Conservation (phyloP, 1,139 yeast species). For the Suhomyces yuchorum region DNA sequence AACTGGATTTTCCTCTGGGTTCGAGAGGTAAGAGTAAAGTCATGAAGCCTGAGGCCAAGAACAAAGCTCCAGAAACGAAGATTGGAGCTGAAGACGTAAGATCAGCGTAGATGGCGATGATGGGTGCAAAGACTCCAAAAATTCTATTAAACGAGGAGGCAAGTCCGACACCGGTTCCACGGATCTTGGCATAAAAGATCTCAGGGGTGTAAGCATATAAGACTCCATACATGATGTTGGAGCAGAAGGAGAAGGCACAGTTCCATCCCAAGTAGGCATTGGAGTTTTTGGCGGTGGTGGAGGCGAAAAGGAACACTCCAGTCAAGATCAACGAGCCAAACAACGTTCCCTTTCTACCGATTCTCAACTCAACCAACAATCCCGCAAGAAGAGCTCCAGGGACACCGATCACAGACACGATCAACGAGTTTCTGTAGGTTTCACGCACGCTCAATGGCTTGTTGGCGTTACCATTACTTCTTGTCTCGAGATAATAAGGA, state of each 20-base stretch:
- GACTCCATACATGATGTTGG: slow-evolving; percentile 49
- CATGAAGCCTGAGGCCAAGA: slow-evolving; percentile 37
- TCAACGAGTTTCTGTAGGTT: slow-evolving; percentile 43
- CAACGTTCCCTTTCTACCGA: slow-evolving; percentile 46
- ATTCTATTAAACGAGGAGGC: slow-evolving; percentile 46
- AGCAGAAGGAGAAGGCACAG: slow-evolving; percentile 43
- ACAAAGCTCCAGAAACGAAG: slow-evolving; percentile 46
- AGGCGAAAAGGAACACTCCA: slow-evolving; percentile 42
- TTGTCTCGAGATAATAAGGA: slow-evolving; percentile 40
- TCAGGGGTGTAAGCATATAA: slow-evolving; percentile 51
- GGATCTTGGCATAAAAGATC: slow-evolving; percentile 40
- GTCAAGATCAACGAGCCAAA: slow-evolving; percentile 36
- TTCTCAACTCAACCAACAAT: slow-evolving; percentile 37
- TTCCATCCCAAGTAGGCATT: slow-evolving; percentile 48
- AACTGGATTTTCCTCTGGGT: slow-evolving; percentile 28
- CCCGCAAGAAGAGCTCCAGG: slow-evolving; percentile 48
- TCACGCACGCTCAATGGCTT: slow-evolving; percentile 35
- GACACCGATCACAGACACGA: slow-evolving; percentile 44
- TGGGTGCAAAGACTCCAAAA: slow-evolving; percentile 48
- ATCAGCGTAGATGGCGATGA: slow-evolving; percentile 47
- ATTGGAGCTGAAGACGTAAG: slow-evolving; percentile 47
- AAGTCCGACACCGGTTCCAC: slow-evolving; percentile 49
- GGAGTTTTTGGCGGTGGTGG: slow-evolving; percentile 45
- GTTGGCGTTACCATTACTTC: slow-evolving; percentile 33
- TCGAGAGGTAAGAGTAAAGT: slow-evolving; percentile 44